Evolutionary conservation across 192 early-diverging fungal genomes (phyloP), one percentile per base, ranked within the genome.

Genomic region (Paraglomus brasilianum): DNA sequence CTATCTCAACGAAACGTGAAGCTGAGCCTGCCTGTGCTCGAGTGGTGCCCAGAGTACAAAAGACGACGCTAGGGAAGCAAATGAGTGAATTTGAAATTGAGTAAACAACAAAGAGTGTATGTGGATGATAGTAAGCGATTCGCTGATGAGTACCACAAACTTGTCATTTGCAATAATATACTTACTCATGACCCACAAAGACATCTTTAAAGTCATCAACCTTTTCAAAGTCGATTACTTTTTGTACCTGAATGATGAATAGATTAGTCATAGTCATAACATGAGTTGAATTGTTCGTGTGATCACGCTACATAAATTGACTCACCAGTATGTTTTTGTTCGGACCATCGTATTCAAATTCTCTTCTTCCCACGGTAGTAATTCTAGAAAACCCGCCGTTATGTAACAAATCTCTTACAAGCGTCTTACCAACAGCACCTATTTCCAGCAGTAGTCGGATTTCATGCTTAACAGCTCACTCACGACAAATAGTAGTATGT

Each of bases 161-260:
- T 69, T 17, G 58, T 22, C 19, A 53, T 0, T 56, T 69, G 22
- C 15, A 36, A 15, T 24, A 5, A 38, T 42, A 17, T 21, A 70
- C 81, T 75, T 76, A 85, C 84, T 80, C 74, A 24, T 77, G 60
- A n/a, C 79, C 80, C 15, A 61, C 68, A 42, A 87, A 82, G 5
- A 53, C 79, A 9, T 69, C 57, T 1, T 74, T 69, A 61, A 56
- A 39, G 9, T 70, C 59, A 11, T 85, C 82, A 10, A 86, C 69
- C 48, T 92, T 86, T 19, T 95, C 92, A 74, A 90, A 91, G 77
- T 92, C 86, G 19, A 91, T 81, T 2, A 81, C 77, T 64, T 88
- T 82, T 74, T 92, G 88, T 40, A 87, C 82, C 19, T 53, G 22
- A 13, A 14, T 40, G 21, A 66, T 22, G 21, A 41, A 24, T 15